A percentile compares a stretch with the other conserved stretches of the same genome.
Conservation (phyloP, 371 early-diverging fungal genomes). For the Sanchytrium tribonematis region DNA sequence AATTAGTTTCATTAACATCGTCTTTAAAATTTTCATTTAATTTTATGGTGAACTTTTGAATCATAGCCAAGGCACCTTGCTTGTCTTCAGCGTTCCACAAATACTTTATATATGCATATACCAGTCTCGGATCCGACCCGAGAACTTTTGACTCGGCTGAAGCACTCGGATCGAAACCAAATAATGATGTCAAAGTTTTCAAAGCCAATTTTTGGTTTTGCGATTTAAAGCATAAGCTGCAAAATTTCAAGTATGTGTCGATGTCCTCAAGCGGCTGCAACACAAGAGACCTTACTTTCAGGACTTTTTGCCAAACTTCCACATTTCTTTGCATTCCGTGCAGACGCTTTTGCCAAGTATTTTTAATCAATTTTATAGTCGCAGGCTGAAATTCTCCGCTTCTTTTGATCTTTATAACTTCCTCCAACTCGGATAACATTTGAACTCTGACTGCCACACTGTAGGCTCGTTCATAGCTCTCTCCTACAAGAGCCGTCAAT, state of each 20-base stretch:
- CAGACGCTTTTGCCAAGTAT: constrained; percentile 51
- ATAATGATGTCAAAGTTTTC: constrained; percentile 37
- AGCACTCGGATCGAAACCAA: constrained; percentile 15
- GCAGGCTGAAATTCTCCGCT: no score
- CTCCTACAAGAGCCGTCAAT: constrained; percentile 58
- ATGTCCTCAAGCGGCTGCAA: constrained; percentile 63
- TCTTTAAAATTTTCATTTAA: constrained; percentile 12
- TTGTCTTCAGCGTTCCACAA: constrained; percentile 39
- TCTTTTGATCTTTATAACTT: constrained; percentile 71
- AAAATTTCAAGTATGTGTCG: constrained; percentile 84
- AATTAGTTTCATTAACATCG: background rate
- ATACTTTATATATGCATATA: constrained; percentile 77
- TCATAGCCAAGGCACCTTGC: background rate
- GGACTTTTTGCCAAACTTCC: constrained; percentile 76
- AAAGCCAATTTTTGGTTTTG: constrained; percentile 51
- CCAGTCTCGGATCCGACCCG: constrained; percentile 34
- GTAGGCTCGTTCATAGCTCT: constrained; percentile 83
- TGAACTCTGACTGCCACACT: constrained; percentile 64
- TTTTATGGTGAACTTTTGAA: background rate
- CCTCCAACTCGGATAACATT: constrained; percentile 87
- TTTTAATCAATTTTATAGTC: constrained; percentile 39
- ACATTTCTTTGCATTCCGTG: constrained; percentile 75
- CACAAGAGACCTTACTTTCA: constrained; percentile 64
- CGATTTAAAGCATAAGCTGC: constrained; percentile 69
- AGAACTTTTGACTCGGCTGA: constrained; percentile 9